Evolutionary conservation across 176 grass and related monocot genomes (phyloP).

Genomic region (Olyra latifolia): DNA sequence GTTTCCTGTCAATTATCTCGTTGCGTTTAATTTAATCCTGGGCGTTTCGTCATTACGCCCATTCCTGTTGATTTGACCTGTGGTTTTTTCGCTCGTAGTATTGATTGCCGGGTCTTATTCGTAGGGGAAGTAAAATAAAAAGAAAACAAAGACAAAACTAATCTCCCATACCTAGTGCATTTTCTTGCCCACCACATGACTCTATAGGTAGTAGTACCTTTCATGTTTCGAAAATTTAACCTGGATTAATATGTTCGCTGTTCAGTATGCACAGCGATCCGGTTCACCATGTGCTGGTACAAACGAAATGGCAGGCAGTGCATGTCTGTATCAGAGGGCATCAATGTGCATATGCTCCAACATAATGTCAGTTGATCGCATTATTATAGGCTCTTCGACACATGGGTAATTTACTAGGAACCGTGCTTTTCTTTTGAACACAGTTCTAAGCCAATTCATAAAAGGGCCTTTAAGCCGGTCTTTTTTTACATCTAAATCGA

Average conservation of each 20-base stretch:
- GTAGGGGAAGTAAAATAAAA: background rate
- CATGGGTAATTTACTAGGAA: background rate
- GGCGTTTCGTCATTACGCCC: background rate
- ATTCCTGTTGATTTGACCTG: constrained; percentile 15
- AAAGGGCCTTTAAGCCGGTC: too few relatives aligned
- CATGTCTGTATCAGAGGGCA: background rate
- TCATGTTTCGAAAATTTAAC: background rate
- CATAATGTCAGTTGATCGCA: background rate
- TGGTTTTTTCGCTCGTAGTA: background rate
- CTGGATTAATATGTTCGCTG: background rate
- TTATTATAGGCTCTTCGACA: background rate
- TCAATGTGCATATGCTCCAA: background rate
- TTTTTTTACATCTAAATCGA: too few relatives aligned
- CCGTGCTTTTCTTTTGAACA: background rate
- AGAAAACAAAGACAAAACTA: background rate
- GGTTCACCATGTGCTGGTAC: background rate
- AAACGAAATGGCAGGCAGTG: background rate
- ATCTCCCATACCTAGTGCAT: background rate
- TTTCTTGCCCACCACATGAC: background rate
- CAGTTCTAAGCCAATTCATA: too few relatives aligned
- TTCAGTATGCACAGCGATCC: too few relatives aligned
- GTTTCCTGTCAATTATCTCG: background rate
- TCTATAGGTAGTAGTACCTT: too few relatives aligned
- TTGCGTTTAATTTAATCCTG: background rate
- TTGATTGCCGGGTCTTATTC: background rate